Evolutionary conservation across 2,329 filamentous ascomycete species (phyloP).

Genomic region (Stachybotrys echinatus): DNA sequence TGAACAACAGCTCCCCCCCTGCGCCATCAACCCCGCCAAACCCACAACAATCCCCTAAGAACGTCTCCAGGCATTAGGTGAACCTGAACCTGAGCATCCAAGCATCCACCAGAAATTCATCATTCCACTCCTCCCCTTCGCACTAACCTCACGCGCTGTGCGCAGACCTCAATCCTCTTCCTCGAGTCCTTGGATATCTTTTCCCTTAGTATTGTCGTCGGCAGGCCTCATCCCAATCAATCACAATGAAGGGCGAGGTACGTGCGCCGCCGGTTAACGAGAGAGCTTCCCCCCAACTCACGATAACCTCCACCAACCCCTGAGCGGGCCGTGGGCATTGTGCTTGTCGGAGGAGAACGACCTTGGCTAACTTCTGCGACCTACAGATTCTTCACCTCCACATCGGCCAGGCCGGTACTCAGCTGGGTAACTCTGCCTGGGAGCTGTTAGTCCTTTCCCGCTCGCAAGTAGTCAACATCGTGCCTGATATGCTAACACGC

Average conservation of each 20-base stretch:
- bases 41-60: constrained; percentile 8
- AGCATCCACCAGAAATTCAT: constrained; percentile 24
- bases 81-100: neutral
- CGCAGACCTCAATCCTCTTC: constrained; percentile 20
- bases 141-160: constrained; percentile 23
- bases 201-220: constrained; percentile 8
- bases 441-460: constrained; percentile 55
- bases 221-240: constrained; percentile 13
- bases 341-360: neutral
- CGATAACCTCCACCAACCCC: constrained; percentile 8
- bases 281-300: constrained; percentile 7
- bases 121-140: constrained; percentile 18
- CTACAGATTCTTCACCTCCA: constrained; percentile 57
- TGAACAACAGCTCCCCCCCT: neutral
- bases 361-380: neutral
- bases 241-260: constrained; percentile 55
- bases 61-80: neutral
- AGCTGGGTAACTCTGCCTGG: constrained; percentile 72
- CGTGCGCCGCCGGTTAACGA: constrained; percentile 16
- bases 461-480: constrained; percentile 2
- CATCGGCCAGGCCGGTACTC: constrained; percentile 64
- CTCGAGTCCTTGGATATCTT: constrained; percentile 10
- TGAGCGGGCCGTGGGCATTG: neutral
- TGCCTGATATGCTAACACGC: neutral
- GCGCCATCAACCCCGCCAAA: constrained; percentile 19